Evolutionary conservation across 108 stramenopile species (phyloP).

Genomic region (Seminavis robusta): DNA sequence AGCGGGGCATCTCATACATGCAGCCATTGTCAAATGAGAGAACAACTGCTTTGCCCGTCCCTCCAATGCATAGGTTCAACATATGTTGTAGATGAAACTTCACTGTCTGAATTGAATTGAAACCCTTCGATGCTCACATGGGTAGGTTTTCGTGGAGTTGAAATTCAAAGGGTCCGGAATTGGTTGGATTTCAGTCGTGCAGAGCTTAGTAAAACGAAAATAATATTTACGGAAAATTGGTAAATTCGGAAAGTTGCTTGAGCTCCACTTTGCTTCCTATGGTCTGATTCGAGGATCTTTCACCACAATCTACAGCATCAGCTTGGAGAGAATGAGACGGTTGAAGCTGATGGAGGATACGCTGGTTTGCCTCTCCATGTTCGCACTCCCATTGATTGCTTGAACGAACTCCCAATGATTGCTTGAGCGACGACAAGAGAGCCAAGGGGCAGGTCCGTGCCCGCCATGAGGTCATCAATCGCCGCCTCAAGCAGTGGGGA

Average conservation of each 20-base stretch:
- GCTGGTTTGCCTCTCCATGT: not conserved
- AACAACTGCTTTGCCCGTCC: too few species aligned
- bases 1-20: too few species aligned
- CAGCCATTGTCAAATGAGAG: too few species aligned
- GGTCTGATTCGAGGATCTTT: conserved; percentile 1
- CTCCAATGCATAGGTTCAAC: too few species aligned
- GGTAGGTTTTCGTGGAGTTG: too few species aligned
- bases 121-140: too few species aligned
- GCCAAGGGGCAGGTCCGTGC: not conserved
- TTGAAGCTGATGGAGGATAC: conserved; percentile 10
- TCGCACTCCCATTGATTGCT: not conserved
- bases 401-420: too few species aligned
- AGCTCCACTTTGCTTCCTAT: not conserved
- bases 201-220: not conserved
- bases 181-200: too few species aligned
- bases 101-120: too few species aligned
- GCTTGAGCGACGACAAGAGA: not conserved
- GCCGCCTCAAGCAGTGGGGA: not conserved
- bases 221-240: not conserved
- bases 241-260: not conserved
- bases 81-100: too few species aligned
- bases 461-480: not conserved
- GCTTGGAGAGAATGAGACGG: not conserved
- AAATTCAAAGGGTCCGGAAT: too few species aligned
- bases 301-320: not conserved